Conservation (phyloP, 768 basidiomycete species). For the Phallus indusiatus region DNA sequence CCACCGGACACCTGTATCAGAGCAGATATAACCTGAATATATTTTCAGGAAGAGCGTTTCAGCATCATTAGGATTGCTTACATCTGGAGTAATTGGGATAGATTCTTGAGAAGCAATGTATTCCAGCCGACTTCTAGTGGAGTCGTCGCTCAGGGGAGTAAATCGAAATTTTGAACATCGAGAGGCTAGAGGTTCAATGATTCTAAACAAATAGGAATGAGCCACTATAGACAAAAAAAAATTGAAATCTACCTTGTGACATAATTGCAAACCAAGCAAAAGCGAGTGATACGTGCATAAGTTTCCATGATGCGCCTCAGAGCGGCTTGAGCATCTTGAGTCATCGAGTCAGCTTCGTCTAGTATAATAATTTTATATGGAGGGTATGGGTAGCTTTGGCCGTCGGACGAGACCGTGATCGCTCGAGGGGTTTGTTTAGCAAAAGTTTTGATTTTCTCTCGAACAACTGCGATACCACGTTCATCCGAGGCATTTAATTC, state of each 20-base stretch:
- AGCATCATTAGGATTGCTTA: not conserved
- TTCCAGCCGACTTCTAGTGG: constrained; percentile 63
- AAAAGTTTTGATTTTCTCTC: constrained; percentile 98
- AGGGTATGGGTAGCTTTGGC: constrained; percentile 85
- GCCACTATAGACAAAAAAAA: not conserved
- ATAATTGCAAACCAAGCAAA: constrained; percentile 98
- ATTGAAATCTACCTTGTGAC: constrained; percentile 70
- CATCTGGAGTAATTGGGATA: constrained; percentile 40
- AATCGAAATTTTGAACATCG: constrained; percentile 99
- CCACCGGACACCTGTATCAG: constrained; percentile 79
- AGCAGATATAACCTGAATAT: constrained; percentile 44
- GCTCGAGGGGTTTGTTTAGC: constrained; percentile 86
- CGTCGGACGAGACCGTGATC: constrained; percentile 61
- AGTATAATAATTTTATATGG: constrained; percentile 99
- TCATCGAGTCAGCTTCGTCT: constrained; percentile 99
- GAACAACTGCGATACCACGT: constrained; percentile 90
- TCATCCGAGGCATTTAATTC: constrained; percentile 99
- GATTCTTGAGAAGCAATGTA: constrained; percentile 75
- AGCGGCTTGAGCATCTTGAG: constrained; percentile 96
- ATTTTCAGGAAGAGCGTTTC: not conserved
- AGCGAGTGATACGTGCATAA: constrained; percentile 93
- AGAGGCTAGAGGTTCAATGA: constrained; percentile 97
- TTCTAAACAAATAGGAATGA: constrained; percentile 38
- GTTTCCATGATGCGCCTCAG: constrained; percentile 98
- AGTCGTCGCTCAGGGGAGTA: constrained; percentile 75